Evolutionary conservation across 1,284 basidiomycete species (phyloP), one percentile per base, ranked within the genome.

Genomic region (Sanghuangporus weigelae): DNA sequence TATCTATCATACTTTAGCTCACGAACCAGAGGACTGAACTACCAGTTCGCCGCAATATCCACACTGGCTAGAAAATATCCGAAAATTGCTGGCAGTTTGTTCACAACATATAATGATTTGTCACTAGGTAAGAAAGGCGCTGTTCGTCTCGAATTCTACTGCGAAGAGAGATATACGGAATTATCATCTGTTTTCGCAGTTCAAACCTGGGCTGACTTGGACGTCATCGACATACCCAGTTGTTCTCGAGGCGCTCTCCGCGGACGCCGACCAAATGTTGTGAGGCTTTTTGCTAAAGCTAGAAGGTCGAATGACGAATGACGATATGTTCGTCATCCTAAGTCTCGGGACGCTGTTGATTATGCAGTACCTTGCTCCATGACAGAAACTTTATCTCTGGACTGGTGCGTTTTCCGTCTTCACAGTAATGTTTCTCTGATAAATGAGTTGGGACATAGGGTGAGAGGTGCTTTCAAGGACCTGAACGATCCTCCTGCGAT

Each of bases 341-440:
- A n/a, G 16, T 55, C 23, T 35, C 44, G 36, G 36, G 57, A 62
- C 49, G 42, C 36, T 7, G 6, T 56, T 10, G 31, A 57, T 26
- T 26, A 66, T 83, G 85, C 89, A 36, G 78, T 92, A 0, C 90
- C 90, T 4, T 92, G 89, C 66, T 78, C 81, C 1, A 77, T 92
- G 8, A 75, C 83, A 3, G 90, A 92, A 70, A 81, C 79, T 0
- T 69, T 91, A 16, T 89, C 85, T 6, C 76, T 78, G 38, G 71
- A 74, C n/a, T 82, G 81, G 72, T 73, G 62, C 3, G 67, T 63
- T 35, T 26, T 38, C 54, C 38, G 63, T 48, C 72, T 63, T 59
- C 11, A 2, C 14, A 57, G 31, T 40, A 49, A 46, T 53, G 57
- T 31, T 16, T 49, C 40, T 62, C 16, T 46, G 7, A 16, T 11